Conservation (phyloP, 208 protist species). For the Angomonas deanei region DNA sequence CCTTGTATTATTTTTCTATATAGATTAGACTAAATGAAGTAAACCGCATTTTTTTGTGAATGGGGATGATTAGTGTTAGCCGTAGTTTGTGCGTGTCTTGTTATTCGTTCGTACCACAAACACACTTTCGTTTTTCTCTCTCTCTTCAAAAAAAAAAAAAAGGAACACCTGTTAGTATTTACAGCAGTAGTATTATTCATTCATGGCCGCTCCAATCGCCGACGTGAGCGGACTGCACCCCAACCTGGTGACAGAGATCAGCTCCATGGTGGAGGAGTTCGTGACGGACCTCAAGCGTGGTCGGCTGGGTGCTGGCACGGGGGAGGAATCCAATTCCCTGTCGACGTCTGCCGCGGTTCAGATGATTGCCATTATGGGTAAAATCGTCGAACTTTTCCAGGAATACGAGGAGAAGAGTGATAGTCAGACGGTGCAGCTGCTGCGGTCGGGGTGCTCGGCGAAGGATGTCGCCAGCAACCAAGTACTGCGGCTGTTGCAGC, state of each 20-base stretch:
- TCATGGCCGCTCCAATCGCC: neutral
- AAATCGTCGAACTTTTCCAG: constrained; percentile 52
- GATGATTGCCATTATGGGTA: constrained; percentile 44
- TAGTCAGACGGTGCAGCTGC: constrained; percentile 30
- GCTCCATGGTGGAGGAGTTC: constrained; percentile 47
- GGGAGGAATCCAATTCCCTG: constrained; percentile 30
- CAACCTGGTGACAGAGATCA: constrained; percentile 38
- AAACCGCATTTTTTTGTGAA: no score
- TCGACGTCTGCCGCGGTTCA: constrained; percentile 60
- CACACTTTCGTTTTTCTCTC: no score
- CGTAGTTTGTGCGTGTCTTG: no score
- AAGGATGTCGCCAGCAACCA: constrained; percentile 45
- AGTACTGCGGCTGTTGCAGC: constrained; percentile 40
- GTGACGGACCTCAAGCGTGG: constrained; percentile 56
- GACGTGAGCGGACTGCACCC: constrained; percentile 3
- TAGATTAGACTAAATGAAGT: no score
- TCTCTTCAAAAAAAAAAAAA: neutral
- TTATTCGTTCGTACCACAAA: no score
- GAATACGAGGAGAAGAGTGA: constrained; percentile 23
- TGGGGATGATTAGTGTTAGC: no score
- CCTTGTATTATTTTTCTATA: no score
- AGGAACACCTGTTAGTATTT: constrained; percentile 1
- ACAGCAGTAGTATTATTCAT: neutral
- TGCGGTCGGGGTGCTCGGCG: constrained; percentile 37
- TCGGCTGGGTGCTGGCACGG: constrained; percentile 16